Evolutionary conservation across 2,329 filamentous ascomycete genomes (phyloP).

Genomic region (Aureobasidium pullulans): DNA sequence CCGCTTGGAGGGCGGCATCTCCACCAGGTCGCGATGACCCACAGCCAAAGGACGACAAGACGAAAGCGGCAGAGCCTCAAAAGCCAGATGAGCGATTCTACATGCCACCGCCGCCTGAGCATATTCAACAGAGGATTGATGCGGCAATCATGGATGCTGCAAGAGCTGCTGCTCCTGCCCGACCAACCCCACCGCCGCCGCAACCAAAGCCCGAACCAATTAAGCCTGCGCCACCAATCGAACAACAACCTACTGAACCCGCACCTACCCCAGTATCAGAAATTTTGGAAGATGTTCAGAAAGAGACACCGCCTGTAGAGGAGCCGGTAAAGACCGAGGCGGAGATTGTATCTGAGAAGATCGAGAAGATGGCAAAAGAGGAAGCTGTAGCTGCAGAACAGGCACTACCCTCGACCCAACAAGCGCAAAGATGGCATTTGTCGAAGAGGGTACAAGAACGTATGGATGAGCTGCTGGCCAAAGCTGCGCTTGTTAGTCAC

Average conservation of each 20-base stretch:
- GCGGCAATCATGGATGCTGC: not conserved
- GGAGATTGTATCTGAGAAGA: not conserved
- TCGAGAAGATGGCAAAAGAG: not conserved
- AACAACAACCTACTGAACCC: not conserved
- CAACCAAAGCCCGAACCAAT: not conserved
- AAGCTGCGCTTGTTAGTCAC: constrained; percentile 76
- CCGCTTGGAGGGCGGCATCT: not conserved
- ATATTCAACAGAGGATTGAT: not conserved
- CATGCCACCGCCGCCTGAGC: constrained; percentile 10
- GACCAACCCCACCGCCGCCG: not conserved
- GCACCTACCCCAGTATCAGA: not conserved
- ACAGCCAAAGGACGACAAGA: not conserved
- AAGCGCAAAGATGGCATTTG: constrained; percentile 47
- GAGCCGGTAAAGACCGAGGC: not conserved
- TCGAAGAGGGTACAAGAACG: constrained; percentile 59
- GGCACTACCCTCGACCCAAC: constrained; percentile 46
- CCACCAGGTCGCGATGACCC: not conserved
- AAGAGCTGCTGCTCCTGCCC: not conserved
- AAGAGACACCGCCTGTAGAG: not conserved
- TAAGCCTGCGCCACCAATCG: not conserved
- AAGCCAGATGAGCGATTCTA: constrained; percentile 9
- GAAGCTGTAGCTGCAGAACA: constrained; percentile 18
- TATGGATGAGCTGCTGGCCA: constrained; percentile 85
- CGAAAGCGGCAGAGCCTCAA: not conserved
- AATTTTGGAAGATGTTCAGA: not conserved